phyloP scores from a whole-genome alignment of 179 eudicot species.

The Patellifolia procumbens region DNA sequence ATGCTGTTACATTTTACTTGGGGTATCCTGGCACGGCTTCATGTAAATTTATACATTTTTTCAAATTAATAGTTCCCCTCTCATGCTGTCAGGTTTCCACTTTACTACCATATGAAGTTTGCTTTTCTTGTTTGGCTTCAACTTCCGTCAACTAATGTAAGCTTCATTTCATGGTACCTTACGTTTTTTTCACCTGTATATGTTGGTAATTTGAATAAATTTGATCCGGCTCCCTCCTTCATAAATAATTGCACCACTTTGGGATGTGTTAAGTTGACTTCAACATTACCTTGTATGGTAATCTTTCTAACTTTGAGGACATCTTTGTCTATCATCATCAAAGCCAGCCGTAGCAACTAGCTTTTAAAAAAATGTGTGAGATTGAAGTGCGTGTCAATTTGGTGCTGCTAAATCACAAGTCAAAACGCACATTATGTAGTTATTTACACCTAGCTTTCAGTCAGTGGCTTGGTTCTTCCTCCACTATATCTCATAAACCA shows the following conservation, averaged over 20 bases:
- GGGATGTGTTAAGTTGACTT: no score
- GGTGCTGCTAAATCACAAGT: neutral
- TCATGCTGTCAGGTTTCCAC: constrained; percentile 62
- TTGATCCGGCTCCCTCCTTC: neutral
- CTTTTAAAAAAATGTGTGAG: no score
- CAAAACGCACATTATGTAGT: no score
- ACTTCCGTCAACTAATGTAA: constrained; percentile 80
- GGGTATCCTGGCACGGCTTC: neutral
- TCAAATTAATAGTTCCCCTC: constrained; percentile 14
- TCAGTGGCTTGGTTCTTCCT: constrained; percentile 3
- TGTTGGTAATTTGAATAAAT: neutral
- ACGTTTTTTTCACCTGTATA: neutral
- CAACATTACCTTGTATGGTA: neutral
- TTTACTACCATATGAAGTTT: constrained; percentile 89
- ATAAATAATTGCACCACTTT: no score
- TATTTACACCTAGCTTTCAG: no score
- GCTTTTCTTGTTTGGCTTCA: constrained; percentile 99
- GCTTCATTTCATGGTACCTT: constrained; percentile 25
- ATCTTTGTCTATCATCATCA: no score
- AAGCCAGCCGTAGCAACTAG: no score
- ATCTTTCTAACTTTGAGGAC: no score
- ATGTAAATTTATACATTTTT: neutral
- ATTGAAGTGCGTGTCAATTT: no score
- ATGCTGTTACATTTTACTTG: no score
- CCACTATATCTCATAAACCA: neutral